Percentiles rank a stretch among this genome's conserved stretches.
Evolutionary conservation across 805 yeast genomes (phyloP).

Genomic region (Candida xiaguanensis): DNA sequence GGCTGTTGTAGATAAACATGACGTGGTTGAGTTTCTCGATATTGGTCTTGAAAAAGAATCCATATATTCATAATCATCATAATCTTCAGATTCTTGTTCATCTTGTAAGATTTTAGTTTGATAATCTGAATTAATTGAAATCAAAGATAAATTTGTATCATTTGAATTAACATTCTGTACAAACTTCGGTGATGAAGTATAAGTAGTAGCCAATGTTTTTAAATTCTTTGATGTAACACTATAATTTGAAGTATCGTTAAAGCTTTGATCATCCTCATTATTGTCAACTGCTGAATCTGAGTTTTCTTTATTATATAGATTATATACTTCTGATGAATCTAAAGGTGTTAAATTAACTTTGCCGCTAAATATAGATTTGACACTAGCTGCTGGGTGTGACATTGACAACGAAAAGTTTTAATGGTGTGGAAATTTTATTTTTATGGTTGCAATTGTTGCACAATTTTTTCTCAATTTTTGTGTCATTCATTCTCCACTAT

Average conservation of each 20-base stretch:
- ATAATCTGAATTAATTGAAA: conserved; percentile 24
- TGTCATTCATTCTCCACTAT: conserved; percentile 1
- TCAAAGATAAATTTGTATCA: conserved; percentile 22
- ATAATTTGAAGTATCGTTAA: conserved; percentile 7
- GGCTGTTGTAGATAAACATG: conserved; percentile 70
- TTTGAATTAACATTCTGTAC: conserved; percentile 1
- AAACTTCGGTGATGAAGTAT: background rate
- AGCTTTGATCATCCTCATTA: conserved; percentile 1
- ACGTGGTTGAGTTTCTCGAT: conserved; percentile 59
- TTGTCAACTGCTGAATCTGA: background rate
- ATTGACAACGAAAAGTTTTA: no score
- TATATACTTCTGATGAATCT: background rate
- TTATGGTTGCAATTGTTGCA: conserved; percentile 1
- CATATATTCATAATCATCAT: conserved; percentile 6
- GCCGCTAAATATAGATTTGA: conserved; percentile 37
- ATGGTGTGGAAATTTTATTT: background rate
- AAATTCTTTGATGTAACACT: conserved; percentile 19
- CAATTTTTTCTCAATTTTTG: background rate
- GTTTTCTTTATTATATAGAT: background rate
- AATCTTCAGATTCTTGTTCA: background rate
- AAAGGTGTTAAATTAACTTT: conserved; percentile 19
- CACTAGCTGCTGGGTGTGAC: conserved; percentile 43
- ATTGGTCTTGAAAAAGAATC: conserved; percentile 49
- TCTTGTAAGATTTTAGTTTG: conserved; percentile 11
- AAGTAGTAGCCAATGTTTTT: conserved; percentile 9